A percentile compares a stretch with the other conserved stretches of the same genome.
These are phyloP conservation scores for Penicillium manginii DNA, from an alignment of 495 filamentous ascomycete genomes.

Conservation along the genomic window DNA sequence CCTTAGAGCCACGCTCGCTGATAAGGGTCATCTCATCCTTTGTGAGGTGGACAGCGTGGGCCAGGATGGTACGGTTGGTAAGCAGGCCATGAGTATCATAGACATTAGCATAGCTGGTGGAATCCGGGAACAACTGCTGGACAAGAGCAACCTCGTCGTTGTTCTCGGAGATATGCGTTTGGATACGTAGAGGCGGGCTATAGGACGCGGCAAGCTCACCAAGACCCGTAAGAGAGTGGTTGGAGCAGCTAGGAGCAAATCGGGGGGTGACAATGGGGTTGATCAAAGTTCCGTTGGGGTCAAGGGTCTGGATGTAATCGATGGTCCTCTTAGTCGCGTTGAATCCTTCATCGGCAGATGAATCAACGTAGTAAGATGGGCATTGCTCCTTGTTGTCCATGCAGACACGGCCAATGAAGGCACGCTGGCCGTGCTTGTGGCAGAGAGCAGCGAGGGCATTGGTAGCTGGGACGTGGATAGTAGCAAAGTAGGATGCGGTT, in stretches of 20 bases:
- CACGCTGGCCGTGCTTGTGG: constrained; percentile 75
- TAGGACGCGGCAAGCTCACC: constrained; percentile 63
- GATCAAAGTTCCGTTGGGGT: constrained; percentile 62
- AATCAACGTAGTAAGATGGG: constrained; percentile 77
- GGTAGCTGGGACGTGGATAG: constrained; percentile 76
- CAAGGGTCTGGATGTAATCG: constrained; percentile 64
- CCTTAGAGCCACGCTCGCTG: constrained; percentile 58
- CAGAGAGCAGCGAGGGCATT: constrained; percentile 88
- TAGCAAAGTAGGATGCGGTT: constrained; percentile 89
- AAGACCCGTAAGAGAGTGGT: constrained; percentile 59
- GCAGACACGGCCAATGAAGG: constrained; percentile 87
- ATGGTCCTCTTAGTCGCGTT: constrained; percentile 62
- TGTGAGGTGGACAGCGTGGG: constrained; percentile 81
- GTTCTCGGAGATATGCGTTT: constrained; percentile 93
- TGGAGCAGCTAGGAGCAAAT: constrained; percentile 78
- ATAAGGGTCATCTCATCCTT: constrained; percentile 67
- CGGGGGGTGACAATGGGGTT: constrained; percentile 83
- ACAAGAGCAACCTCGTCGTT: constrained; percentile 70
- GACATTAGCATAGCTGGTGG: constrained; percentile 70
- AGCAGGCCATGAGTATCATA: constrained; percentile 75
- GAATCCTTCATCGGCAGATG: constrained; percentile 56
- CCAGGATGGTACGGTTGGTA: constrained; percentile 72
- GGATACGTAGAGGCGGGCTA: constrained; percentile 60
- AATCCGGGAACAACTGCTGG: constrained; percentile 64
- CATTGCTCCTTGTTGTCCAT: constrained; percentile 73